phyloP scores from a whole-genome alignment of 1,284 basidiomycete species.

The Trichosporon faecale region DNA sequence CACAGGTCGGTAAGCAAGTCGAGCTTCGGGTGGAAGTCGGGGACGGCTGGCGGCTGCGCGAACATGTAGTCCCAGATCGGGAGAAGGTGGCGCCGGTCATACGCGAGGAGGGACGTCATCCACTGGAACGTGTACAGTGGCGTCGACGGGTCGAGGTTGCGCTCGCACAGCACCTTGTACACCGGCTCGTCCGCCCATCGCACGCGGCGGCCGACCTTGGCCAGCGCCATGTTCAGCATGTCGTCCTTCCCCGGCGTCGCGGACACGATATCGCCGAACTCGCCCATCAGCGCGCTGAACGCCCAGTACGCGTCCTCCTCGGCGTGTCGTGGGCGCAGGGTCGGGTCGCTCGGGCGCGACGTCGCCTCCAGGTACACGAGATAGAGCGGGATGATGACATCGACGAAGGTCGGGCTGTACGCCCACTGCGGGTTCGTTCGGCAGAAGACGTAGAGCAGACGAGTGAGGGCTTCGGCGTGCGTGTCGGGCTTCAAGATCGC shows the following conservation, averaged over 20 bases:
- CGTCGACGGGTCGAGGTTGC: conserved; percentile 38
- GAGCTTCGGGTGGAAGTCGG: conserved; percentile 34
- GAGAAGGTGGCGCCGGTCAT: conserved; percentile 31
- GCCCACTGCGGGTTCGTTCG: conserved; percentile 41
- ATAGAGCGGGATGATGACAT: conserved; percentile 50
- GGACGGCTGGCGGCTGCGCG: conserved; percentile 35
- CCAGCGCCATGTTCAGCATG: conserved; percentile 23
- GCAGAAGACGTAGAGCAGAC: conserved; percentile 48
- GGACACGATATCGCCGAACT: conserved; percentile 32
- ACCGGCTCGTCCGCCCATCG: conserved; percentile 45
- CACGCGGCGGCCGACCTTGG: conserved; percentile 33
- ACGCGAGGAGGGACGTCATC: conserved; percentile 36
- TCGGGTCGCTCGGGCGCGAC: not conserved
- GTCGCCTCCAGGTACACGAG: conserved; percentile 34
- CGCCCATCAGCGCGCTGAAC: conserved; percentile 38
- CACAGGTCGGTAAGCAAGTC: conserved; percentile 44
- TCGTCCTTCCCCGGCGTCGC: conserved; percentile 18
- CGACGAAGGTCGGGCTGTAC: conserved; percentile 45
- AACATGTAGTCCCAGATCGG: conserved; percentile 48
- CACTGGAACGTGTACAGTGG: conserved; percentile 45
- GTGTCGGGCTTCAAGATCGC: conserved; percentile 38
- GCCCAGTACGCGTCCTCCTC: conserved; percentile 51
- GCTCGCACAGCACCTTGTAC: conserved; percentile 27
- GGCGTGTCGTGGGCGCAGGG: conserved; percentile 16
- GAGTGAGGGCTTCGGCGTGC: conserved; percentile 46